Evolutionary conservation across 169 alveolate species (phyloP).

Genomic region (Plasmodium malariae): DNA sequence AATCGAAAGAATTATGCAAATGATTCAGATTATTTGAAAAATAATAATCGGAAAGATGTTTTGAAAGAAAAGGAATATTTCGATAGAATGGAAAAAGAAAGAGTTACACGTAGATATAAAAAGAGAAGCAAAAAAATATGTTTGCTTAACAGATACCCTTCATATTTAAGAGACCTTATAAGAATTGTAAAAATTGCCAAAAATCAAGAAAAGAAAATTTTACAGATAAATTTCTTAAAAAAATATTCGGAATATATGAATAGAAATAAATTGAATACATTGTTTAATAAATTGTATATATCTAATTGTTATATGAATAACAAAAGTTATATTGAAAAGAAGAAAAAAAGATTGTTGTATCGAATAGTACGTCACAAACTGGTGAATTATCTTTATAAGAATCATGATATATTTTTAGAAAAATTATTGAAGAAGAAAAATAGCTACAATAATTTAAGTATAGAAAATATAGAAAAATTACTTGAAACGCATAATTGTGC

Average conservation of each 20-base stretch:
- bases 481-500: constrained; percentile 33
- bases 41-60: not conserved
- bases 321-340: constrained; percentile 34
- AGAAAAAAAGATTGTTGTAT: constrained; percentile 46
- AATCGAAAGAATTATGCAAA: not conserved
- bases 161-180: constrained; percentile 63
- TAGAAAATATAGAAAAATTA: constrained; percentile 50
- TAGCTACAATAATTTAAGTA: constrained; percentile 20
- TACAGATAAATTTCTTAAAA: constrained; percentile 38
- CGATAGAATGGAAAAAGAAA: not conserved
- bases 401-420: constrained; percentile 51
- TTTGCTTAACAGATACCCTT: constrained; percentile 56
- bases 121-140: constrained; percentile 52
- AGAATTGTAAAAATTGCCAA: constrained; percentile 57
- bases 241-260: constrained; percentile 27
- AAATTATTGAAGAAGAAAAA: constrained; percentile 42
- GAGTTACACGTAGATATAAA: constrained; percentile 12
- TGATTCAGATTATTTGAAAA: not conserved
- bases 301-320: constrained; percentile 37
- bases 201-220: constrained; percentile 44
- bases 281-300: constrained; percentile 39
- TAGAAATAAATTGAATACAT: constrained; percentile 23
- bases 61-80: not conserved
- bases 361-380: constrained; percentile 64
- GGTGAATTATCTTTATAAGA: constrained; percentile 55